Evolutionary conservation across 192 early-diverging fungal genomes (phyloP).

Genomic region (Coemansia sp.): DNA sequence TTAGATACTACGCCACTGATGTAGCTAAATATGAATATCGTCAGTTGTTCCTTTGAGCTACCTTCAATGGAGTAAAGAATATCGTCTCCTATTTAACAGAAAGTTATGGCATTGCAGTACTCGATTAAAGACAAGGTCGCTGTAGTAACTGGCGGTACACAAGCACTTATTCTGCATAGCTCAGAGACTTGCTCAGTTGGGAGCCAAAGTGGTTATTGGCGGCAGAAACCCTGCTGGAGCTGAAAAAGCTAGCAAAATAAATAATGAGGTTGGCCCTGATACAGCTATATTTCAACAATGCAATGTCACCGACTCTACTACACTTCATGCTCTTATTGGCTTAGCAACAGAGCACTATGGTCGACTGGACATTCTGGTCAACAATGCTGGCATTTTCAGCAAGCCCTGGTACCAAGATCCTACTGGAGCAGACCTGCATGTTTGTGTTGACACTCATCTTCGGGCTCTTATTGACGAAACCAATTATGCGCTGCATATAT

Average conservation of each 20-base stretch:
- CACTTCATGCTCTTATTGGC: constrained; percentile 40
- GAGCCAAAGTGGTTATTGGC: constrained; percentile 59
- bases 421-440: constrained; percentile 47
- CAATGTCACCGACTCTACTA: constrained; percentile 44
- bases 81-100: background rate
- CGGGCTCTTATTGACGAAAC: constrained; percentile 69
- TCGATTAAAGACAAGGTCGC: constrained; percentile 54
- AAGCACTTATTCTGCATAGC: constrained; percentile 57
- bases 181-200: constrained; percentile 52
- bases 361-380: constrained; percentile 55
- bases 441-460: constrained; percentile 67
- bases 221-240: constrained; percentile 37
- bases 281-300: constrained; percentile 53
- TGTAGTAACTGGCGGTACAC: constrained; percentile 64
- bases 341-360: constrained; percentile 54
- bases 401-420: constrained; percentile 33
- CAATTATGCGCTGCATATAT: constrained; percentile 59
- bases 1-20: too few species aligned
- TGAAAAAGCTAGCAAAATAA: constrained; percentile 22
- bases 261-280: constrained; percentile 15
- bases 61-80: too few species aligned
- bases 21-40: too few species aligned
- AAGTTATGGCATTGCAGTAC: background rate
- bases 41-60: too few species aligned
- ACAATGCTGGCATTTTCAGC: constrained; percentile 60